Evolutionary conservation across 495 filamentous ascomycete species (phyloP), one percentile per base, ranked within the genome.

Genomic region (Friedmanniomyces simplex): DNA sequence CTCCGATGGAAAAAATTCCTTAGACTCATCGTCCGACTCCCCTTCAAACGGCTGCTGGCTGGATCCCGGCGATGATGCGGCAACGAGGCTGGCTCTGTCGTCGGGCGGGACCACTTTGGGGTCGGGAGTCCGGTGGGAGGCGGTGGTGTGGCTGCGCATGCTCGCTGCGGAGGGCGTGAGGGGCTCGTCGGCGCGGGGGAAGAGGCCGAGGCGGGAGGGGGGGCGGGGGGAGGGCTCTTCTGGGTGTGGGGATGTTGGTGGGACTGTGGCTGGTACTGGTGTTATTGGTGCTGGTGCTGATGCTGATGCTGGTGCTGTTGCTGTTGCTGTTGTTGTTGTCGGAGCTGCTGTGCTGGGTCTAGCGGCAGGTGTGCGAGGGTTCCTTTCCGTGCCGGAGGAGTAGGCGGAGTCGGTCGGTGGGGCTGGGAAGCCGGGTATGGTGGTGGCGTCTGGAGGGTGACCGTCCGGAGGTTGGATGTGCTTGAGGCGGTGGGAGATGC

Each of bases 401-500:
- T 52, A 36, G 1, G 26, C 26, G 26, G 49, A 52, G 10, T 52
- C 49, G 6, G 49, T 52, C 30, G 49, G 49, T 52, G 49, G 18
- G 26, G 20, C n/a, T 3, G 49, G 18, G 49, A 20, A 21, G 46
- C 16, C 20, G 5, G 12, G 6, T 8, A 5, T 43, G 4, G 46
- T 1, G 7, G 6, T 14, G 7, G 7, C 6, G 24, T 52, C 30
- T 2, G 14, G 14, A 16, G 4, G 14, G 13, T 43, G 39, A 10
- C 13, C 26, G 5, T 32, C 49, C n/a, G 7, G 26, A 2, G 49
- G 25, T 52, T 2, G 26, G 13, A 61, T 21, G 32, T 61, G 52
- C 36, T 61, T 61, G 46, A 61, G 56, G 30, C 59, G 59, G n/a
- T 39, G 49, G 4, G 59, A 62, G 32, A 62, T 30, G 50, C 55